These are phyloP conservation scores for Sugiyamaella marilandica DNA, from an alignment of 805 yeast species.

Conservation along the genomic window DNA sequence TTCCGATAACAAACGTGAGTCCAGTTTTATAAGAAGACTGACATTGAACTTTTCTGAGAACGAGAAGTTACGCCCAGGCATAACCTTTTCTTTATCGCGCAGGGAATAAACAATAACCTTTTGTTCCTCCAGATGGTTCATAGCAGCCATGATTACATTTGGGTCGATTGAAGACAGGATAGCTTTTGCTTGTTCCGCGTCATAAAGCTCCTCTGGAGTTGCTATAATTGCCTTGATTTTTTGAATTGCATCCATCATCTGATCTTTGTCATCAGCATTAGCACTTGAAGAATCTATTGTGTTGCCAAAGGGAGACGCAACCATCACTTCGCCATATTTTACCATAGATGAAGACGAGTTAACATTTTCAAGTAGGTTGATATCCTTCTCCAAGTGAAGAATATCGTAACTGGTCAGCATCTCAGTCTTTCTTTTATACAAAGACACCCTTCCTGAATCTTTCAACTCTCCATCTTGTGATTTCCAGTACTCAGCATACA, in stretches of 20 bases:
- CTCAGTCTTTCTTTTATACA: conserved; percentile 31
- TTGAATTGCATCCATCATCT: conserved; percentile 16
- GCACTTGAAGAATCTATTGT: background rate
- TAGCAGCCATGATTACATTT: conserved; percentile 45
- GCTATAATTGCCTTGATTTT: conserved; percentile 49
- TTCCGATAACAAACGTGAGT: conserved; percentile 37
- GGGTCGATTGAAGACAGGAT: conserved; percentile 46
- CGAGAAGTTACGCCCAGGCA: conserved; percentile 48
- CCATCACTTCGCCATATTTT: conserved; percentile 56
- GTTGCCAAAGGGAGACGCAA: conserved; percentile 40
- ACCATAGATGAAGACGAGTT: conserved; percentile 60
- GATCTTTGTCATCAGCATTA: background rate
- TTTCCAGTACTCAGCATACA: conserved; percentile 62
- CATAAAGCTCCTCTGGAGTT: conserved; percentile 46
- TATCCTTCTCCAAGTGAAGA: conserved; percentile 28
- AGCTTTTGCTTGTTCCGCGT: conserved; percentile 42
- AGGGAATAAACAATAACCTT: conserved; percentile 37
- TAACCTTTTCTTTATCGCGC: conserved; percentile 29
- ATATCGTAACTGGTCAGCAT: conserved; percentile 47
- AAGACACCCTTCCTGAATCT: conserved; percentile 20
- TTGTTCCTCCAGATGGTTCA: conserved; percentile 44
- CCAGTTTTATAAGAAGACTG: conserved; percentile 38
- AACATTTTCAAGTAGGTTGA: conserved; percentile 35
- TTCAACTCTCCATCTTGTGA: conserved; percentile 39
- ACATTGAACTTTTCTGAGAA: conserved; percentile 50